A percentile compares a stretch with the other conserved stretches of the same genome.
These are phyloP conservation scores for Exophiala oligosperma DNA, from an alignment of 2,329 filamentous ascomycete genomes.

Conservation along the genomic window DNA sequence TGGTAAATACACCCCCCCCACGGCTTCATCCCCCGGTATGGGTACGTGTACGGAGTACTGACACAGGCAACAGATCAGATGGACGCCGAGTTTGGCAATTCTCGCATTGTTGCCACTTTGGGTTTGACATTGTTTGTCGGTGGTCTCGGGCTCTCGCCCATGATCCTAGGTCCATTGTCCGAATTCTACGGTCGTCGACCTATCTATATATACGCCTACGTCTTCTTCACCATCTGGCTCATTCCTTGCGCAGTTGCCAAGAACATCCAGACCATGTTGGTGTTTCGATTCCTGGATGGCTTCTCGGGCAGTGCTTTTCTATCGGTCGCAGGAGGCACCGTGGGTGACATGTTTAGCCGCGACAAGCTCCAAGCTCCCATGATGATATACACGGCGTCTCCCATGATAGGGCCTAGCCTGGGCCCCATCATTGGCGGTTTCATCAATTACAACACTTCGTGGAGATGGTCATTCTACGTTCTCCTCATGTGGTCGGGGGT, in stretches of 20 bases:
- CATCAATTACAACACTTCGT: conserved; percentile 69
- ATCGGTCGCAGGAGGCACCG: conserved; percentile 69
- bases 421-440: conserved; percentile 40
- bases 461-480: conserved; percentile 77
- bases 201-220: conserved; percentile 75
- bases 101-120: conserved; percentile 71
- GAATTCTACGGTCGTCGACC: conserved; percentile 81
- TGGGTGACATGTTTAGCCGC: conserved; percentile 70
- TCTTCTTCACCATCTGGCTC: conserved; percentile 74
- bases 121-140: conserved; percentile 82
- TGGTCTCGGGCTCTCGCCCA: conserved; percentile 66
- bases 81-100: conserved; percentile 70
- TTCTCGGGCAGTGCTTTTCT: conserved; percentile 59
- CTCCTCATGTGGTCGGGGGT: conserved; percentile 70
- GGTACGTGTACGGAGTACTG: background rate
- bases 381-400: conserved; percentile 69
- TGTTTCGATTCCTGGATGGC: conserved; percentile 69
- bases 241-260: conserved; percentile 78
- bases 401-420: conserved; percentile 58
- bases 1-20: conserved; percentile 16
- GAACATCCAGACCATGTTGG: conserved; percentile 78
- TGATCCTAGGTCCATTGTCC: conserved; percentile 63
- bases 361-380: conserved; percentile 71
- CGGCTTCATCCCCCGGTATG: background rate
- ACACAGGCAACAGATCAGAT: conserved; percentile 54